Percentiles rank a stretch among this genome's conserved stretches.
These are phyloP conservation scores for Galerina sulciceps DNA, from an alignment of 768 basidiomycete species.

Conservation along the genomic window DNA sequence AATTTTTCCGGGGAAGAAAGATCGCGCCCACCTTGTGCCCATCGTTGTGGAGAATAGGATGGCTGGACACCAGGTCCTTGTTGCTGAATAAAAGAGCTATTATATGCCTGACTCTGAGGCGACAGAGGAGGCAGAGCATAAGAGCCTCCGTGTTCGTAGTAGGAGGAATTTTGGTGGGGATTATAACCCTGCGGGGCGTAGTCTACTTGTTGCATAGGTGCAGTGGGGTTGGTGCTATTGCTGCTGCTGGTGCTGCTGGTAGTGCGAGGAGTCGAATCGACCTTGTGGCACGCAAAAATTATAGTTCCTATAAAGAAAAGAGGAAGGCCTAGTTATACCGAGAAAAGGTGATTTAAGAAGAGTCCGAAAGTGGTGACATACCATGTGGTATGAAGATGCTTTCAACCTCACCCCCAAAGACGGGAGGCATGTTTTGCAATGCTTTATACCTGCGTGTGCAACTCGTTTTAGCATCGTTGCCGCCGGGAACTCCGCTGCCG, in stretches of 20 bases:
- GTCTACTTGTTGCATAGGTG: slow-evolving; percentile 51
- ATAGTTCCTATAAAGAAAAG: slow-evolving; percentile 54
- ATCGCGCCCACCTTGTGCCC: slow-evolving; percentile 36
- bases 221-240: slow-evolving; percentile 37
- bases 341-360: slow-evolving; percentile 26
- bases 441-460: slow-evolving; percentile 87
- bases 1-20: slow-evolving; percentile 3
- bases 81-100: slow-evolving; percentile 38
- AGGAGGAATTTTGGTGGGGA: slow-evolving; percentile 34
- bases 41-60: slow-evolving; percentile 45
- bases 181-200: slow-evolving; percentile 43
- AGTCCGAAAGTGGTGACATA: slow-evolving; percentile 39
- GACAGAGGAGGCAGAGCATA: slow-evolving; percentile 48
- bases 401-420: slow-evolving; percentile 68
- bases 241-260: too few relatives aligned
- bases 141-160: slow-evolving; percentile 45
- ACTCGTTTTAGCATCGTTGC: slow-evolving; percentile 80
- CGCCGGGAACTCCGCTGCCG: slow-evolving; percentile 48
- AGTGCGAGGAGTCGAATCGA: slow-evolving; percentile 49
- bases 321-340: slow-evolving; percentile 34
- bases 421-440: slow-evolving; percentile 63
- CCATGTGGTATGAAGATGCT: slow-evolving; percentile 93
- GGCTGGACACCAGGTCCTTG: slow-evolving; percentile 31
- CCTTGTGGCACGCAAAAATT: slow-evolving; percentile 77
- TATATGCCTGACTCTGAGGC: slow-evolving; percentile 32